Base-by-base conservation (phyloP, 2,329 filamentous ascomycete species). In the Chaetomium olivaceum region DNA sequence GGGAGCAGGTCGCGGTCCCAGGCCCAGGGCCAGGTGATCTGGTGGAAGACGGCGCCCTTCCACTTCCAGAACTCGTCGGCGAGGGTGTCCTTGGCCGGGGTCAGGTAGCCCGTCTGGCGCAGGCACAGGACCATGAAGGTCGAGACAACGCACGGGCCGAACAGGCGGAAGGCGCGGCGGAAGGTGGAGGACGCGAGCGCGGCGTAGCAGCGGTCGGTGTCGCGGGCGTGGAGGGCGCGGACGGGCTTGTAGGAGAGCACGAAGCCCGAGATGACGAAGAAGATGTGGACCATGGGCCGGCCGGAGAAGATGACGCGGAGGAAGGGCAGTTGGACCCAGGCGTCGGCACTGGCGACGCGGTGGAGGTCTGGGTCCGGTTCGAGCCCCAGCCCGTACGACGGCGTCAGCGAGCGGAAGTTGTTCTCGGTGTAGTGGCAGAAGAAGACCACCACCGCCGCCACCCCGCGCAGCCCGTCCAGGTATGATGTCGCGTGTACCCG, bases 241-340 rank as follows among this genome's bases (percentile, higher is more conserved):
- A 83, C 71, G 2, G 81, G 78, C 67, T 80, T 80, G 68, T 78
- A 77, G 8, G 80, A 78, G 25, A 84, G 76, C 3, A 79, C 81
- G 67, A 81, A 82, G 46, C 82, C 82, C 1, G 81, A 83, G 43
- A 84, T 81, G 68, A 83, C 78, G 72, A 83, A 83, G 73, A 84
- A 83, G 56, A 84, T 77, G 70, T 82, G 79, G 2, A 84, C 82
- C 79, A 82, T 81, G 9, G 81, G 79, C 21, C 78, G 76, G 21
- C 80, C 80, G 19, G 79, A 79, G 68, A 76, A 81, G 23, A 82
- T 62, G 31, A 82, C 73, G 61, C 80, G 77, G 8, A 81, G 14
- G 59, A 80, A 79, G 1, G 81, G 82, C 16, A 82, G 72, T 71
- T 83, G 81, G 23, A 83, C 68, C 16, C 71, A 72, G 6, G 76